Conservation (phyloP, 768 basidiomycete species). For the Lentinus tigrinus region DNA sequence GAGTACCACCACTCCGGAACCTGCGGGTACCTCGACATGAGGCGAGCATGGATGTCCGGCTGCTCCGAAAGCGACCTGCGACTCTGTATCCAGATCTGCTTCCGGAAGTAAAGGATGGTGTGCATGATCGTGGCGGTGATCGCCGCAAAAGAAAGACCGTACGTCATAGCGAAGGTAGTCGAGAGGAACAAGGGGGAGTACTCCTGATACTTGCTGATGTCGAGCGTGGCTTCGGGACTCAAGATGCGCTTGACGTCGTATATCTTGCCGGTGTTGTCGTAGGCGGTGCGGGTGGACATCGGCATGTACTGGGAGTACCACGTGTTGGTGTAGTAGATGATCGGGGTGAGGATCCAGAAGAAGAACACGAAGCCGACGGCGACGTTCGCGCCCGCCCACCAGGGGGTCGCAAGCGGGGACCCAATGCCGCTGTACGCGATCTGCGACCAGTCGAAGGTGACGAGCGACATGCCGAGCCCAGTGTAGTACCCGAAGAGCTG, state of each 20-base stretch:
- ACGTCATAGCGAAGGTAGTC: conserved; percentile 72
- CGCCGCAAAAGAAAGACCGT: conserved; percentile 78
- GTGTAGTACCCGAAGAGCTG: conserved; percentile 65
- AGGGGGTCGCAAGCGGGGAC: conserved; percentile 74
- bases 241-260: conserved; percentile 47
- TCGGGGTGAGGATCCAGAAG: conserved; percentile 66
- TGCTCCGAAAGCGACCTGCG: conserved; percentile 74
- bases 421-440: conserved; percentile 67
- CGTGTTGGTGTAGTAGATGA: conserved; percentile 67
- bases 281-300: conserved; percentile 33
- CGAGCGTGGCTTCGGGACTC: conserved; percentile 33
- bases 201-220: conserved; percentile 37
- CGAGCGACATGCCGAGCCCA: conserved; percentile 54
- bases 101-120: conserved; percentile 70
- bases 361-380: conserved; percentile 61
- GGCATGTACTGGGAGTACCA: conserved; percentile 74
- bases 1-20: conserved; percentile 89
- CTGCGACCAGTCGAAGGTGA: conserved; percentile 82
- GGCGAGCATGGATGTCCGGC: conserved; percentile 79
- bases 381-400: conserved; percentile 81
- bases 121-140: conserved; percentile 77
- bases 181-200: conserved; percentile 50
- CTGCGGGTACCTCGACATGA: conserved; percentile 75
- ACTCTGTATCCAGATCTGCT: conserved; percentile 73
- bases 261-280: conserved; percentile 40